These are phyloP conservation scores for Corymbia calophylla DNA, from an alignment of 441 rosid species.

Conservation along the genomic window DNA sequence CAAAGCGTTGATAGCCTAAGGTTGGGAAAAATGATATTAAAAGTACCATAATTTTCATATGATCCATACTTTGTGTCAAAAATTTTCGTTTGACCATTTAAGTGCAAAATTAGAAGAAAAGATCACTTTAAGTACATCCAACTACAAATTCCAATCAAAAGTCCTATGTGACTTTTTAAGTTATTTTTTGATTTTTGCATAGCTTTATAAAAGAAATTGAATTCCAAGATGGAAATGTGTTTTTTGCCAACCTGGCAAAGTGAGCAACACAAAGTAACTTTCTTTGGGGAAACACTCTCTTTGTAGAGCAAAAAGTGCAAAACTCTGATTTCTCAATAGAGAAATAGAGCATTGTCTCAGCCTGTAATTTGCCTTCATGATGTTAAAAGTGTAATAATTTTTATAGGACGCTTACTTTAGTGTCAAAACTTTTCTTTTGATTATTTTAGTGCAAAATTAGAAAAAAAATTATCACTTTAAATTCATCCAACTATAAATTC, in stretches of 20 bases:
- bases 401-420: no score
- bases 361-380: neutral
- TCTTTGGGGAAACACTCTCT: neutral
- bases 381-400: neutral
- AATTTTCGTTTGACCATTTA: rapidly evolving
- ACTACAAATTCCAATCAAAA: neutral
- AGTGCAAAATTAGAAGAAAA: neutral
- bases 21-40: rapidly evolving
- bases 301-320: neutral
- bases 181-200: neutral
- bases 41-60: rapidly evolving
- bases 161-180: neutral
- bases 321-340: neutral
- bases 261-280: neutral
- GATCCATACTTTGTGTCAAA: rapidly evolving
- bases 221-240: neutral
- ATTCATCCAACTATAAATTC: no score
- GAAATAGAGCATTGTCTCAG: neutral
- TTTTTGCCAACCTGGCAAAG: neutral
- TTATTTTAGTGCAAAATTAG: no score
- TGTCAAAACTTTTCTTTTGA: no score
- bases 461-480: no score
- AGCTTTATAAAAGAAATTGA: neutral
- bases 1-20: rapidly evolving
- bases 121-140: neutral